Evolutionary conservation across 2,329 filamentous ascomycete genomes (phyloP), one percentile per base, ranked within the genome.

Genomic region (Aspergillus sergii): DNA sequence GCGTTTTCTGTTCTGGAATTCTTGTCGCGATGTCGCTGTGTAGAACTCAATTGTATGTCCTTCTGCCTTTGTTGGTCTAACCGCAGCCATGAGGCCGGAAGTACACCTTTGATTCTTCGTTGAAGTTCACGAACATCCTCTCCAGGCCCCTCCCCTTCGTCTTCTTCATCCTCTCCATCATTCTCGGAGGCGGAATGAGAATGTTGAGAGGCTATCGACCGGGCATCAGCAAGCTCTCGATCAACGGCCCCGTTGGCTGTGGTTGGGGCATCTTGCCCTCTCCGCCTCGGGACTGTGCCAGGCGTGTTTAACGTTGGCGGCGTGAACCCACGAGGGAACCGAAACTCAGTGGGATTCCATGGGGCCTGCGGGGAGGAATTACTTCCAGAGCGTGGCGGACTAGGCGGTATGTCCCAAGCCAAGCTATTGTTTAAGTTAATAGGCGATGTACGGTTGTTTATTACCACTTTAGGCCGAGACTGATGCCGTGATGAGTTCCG

Each of bases 61-160:
- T 64, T 69, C n/a, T 74, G 74, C 41, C 73, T 72, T 62, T 76
- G 75, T 55, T 74, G 72, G 65, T 82, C 75, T 55, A 83, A 71
- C 58, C 79, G 75, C 28, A 80, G 64, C 78, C 80, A 83, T 28
- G 82, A 84, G 7, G 82, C 82, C 21, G 82, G 82, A 28, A 84
- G 73, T 28, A 84, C 82, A 30, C 82, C 82, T 63, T 79, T 79
- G 14, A 82, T 83, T 57, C 68, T 77, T 32, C 79, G 78, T 55
- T 79, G 75, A 14, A 79, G 66, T 30, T 64, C 68, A 64, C 73
- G 71, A 12, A 82, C 68, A 56, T 72, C 70, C 48, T 64, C 64
- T 34, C 72, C 70, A 50, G 73, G 66, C 61, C 60, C 41, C 5
- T 46, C 65, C 48, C 68, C 62, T 12, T 66, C 26, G 4, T 28